Percentiles rank a stretch among this genome's conserved stretches.
These are phyloP conservation scores for Exophiala spinifera DNA, from an alignment of 2,329 filamentous ascomycete genomes.

Conservation along the genomic window DNA sequence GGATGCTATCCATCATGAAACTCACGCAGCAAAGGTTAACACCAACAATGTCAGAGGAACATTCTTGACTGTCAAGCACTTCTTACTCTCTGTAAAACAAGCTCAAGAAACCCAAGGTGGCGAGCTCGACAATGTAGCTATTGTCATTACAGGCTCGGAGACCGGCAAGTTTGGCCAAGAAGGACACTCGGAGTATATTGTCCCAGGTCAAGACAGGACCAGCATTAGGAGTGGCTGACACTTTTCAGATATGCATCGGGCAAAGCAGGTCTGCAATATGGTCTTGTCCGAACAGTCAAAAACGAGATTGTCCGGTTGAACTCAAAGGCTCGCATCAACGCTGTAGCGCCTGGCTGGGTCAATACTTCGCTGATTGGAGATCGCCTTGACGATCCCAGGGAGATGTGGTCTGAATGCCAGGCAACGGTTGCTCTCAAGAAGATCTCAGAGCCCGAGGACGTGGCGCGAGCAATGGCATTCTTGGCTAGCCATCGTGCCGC, in stretches of 20 bases:
- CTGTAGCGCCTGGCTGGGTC: conserved; percentile 50
- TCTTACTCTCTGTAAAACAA: conserved; percentile 44
- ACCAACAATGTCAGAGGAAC: conserved; percentile 51
- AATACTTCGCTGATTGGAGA: conserved; percentile 49
- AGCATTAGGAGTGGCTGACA: background rate
- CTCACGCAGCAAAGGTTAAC: conserved; percentile 35
- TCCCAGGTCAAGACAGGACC: too few relatives aligned
- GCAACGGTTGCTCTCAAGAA: conserved; percentile 50
- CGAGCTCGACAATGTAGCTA: conserved; percentile 50
- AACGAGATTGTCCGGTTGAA: conserved; percentile 55
- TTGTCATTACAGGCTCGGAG: conserved; percentile 55
- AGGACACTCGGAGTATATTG: conserved; percentile 43
- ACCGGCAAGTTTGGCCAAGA: conserved; percentile 51
- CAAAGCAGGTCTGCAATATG: conserved; percentile 53
- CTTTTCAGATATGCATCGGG: conserved; percentile 44
- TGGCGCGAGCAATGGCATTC: conserved; percentile 50
- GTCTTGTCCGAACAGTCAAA: conserved; percentile 52
- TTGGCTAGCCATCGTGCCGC: conserved; percentile 51
- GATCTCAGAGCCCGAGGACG: conserved; percentile 48
- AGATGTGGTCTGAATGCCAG: conserved; percentile 51
- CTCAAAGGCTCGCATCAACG: conserved; percentile 51
- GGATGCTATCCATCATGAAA: conserved; percentile 34
- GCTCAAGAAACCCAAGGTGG: conserved; percentile 38
- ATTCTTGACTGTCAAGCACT: conserved; percentile 57
- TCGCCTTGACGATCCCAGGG: conserved; percentile 48